Conservation (phyloP, 345 rosid genomes). For the Aquilaria malaccensis region DNA sequence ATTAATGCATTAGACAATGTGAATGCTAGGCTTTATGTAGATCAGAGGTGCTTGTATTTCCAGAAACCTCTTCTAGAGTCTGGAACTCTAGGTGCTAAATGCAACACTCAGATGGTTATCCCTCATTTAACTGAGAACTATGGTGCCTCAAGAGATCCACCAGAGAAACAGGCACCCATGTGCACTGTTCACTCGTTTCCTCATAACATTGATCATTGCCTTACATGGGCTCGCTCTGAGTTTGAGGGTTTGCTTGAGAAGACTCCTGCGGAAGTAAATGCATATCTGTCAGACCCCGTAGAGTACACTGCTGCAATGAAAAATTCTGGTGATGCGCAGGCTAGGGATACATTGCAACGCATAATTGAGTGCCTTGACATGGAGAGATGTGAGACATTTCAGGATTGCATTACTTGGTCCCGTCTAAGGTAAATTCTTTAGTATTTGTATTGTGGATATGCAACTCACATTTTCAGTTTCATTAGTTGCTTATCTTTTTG, state of each 20-base stretch:
- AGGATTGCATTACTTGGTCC: slow-evolving; percentile 95
- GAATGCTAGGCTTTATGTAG: slow-evolving; percentile 94
- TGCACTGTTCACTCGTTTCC: slow-evolving; percentile 99
- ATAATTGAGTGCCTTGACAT: slow-evolving; percentile 87
- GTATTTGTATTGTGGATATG: slow-evolving; percentile 1
- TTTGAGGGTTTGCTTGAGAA: slow-evolving; percentile 98
- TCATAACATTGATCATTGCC: slow-evolving; percentile 97
- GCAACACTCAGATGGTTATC: slow-evolving; percentile 98
- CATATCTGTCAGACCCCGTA: slow-evolving; percentile 67
- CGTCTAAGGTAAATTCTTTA: slow-evolving; percentile 55
- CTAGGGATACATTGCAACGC: slow-evolving; percentile 83
- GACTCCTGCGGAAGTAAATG: slow-evolving; percentile 95
- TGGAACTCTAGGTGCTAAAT: slow-evolving; percentile 96
- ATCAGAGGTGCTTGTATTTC: slow-evolving; percentile 94
- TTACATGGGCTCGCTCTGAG: slow-evolving; percentile 99
- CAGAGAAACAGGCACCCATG: slow-evolving; percentile 99
- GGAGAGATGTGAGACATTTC: slow-evolving; percentile 80
- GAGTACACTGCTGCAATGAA: slow-evolving; percentile 65
- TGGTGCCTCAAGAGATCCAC: slow-evolving; percentile 99
- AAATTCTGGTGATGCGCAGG: slow-evolving; percentile 95
- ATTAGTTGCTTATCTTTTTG: slow-evolving; percentile 9
- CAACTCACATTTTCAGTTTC: not conserved
- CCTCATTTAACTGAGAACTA: slow-evolving; percentile 97
- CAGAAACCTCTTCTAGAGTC: slow-evolving; percentile 99
- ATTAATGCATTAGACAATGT: slow-evolving; percentile 96